A percentile compares a stretch with the other conserved stretches of the same genome.
Evolutionary conservation across 371 early-diverging fungal species (phyloP).

Genomic region (Apophysomyces variabilis): DNA sequence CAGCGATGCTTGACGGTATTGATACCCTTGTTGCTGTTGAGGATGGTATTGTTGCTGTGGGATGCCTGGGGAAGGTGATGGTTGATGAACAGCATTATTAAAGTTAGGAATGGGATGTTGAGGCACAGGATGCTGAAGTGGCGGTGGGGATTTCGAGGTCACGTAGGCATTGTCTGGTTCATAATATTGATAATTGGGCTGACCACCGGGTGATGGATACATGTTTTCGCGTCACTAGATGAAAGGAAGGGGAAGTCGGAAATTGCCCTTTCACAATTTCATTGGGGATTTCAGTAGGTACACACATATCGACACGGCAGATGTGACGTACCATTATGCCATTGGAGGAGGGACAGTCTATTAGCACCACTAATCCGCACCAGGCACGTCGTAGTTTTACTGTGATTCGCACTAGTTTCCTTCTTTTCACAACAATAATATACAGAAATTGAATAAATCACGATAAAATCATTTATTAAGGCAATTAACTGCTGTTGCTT

Average conservation of each 20-base stretch:
- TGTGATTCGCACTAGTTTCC: too few species aligned
- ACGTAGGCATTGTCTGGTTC: slow-evolving; percentile 24
- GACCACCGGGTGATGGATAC: slow-evolving; percentile 31
- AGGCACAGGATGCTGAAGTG: slow-evolving; percentile 73
- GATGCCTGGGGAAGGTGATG: slow-evolving; percentile 56
- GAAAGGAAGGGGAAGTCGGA: slow-evolving; percentile 3
- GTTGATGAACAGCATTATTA: slow-evolving; percentile 49
- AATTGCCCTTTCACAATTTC: too few species aligned
- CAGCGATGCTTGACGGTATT: slow-evolving; percentile 43
- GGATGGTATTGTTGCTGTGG: slow-evolving; percentile 40
- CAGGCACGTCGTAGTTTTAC: too few species aligned
- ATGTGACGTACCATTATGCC: too few species aligned
- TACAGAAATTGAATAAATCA: too few species aligned
- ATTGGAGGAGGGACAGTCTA: too few species aligned
- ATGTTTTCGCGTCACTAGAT: slow-evolving; percentile 15
- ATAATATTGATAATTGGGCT: slow-evolving; percentile 25
- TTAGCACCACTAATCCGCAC: too few species aligned
- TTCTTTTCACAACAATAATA: too few species aligned
- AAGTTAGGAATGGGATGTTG: slow-evolving; percentile 71
- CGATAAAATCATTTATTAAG: too few species aligned
- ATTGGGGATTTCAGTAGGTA: too few species aligned
- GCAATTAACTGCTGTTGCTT: too few species aligned
- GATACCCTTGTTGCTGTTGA: slow-evolving; percentile 42
- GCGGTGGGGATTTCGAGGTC: slow-evolving; percentile 63
- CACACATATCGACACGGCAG: too few species aligned